phyloP scores from a whole-genome alignment of 1,284 basidiomycete genomes.

The Schizopora paradoxa region DNA sequence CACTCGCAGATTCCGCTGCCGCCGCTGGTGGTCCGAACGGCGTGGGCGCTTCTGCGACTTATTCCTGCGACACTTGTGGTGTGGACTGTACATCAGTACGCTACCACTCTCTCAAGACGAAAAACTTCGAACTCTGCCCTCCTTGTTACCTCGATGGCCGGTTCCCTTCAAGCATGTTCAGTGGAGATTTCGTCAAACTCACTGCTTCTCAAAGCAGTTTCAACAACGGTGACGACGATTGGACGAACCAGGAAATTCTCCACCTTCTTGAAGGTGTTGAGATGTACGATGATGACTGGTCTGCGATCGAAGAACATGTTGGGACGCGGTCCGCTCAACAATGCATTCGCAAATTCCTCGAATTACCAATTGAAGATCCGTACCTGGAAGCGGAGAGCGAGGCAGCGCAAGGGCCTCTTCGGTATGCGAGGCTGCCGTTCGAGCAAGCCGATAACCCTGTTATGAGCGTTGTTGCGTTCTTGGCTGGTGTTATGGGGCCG shows the following conservation, averaged over 20 bases:
- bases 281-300: conserved; percentile 99
- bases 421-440: conserved; percentile 82
- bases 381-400: conserved; percentile 73
- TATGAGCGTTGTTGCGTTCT: conserved; percentile 96
- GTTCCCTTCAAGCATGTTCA: conserved; percentile 95
- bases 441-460: conserved; percentile 96
- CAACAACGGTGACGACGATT: conserved; percentile 57
- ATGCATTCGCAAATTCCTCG: conserved; percentile 93
- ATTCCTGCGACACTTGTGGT: conserved; percentile 92
- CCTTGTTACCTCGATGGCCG: conserved; percentile 94
- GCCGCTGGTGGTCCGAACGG: conserved; percentile 40
- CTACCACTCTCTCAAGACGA: conserved; percentile 91
- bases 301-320: conserved; percentile 86
- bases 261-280: conserved; percentile 91
- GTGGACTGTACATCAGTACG: conserved; percentile 86
- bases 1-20: conserved; percentile 54
- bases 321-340: conserved; percentile 88
- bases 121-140: conserved; percentile 85
- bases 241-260: conserved; percentile 90
- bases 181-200: conserved; percentile 95
- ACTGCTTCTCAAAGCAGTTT: conserved; percentile 39
- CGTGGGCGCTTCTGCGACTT: conserved; percentile 40
- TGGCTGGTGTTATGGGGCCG: conserved; percentile 89
- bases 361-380: conserved; percentile 94
- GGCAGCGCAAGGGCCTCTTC: conserved; percentile 65